phyloP scores from a whole-genome alignment of 495 filamentous ascomycete genomes.

The Tuber magnatum region DNA sequence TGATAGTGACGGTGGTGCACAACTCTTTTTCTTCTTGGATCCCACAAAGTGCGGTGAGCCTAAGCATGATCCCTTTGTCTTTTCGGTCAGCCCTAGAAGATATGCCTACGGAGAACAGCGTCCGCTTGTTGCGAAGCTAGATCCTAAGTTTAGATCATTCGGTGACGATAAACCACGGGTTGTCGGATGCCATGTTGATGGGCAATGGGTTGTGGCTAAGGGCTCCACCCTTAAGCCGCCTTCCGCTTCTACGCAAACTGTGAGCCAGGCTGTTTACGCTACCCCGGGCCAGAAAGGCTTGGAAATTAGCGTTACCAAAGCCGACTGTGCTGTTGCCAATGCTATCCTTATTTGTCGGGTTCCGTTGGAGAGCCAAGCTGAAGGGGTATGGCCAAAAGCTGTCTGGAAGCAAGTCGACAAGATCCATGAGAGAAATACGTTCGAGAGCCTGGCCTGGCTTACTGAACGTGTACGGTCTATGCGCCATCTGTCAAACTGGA shows the following conservation, averaged over 20 bases:
- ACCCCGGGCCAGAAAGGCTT: constrained; percentile 27
- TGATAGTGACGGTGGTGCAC: constrained; percentile 9
- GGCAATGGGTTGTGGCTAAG: constrained; percentile 38
- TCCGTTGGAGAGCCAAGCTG: constrained; percentile 34
- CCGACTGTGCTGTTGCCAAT: constrained; percentile 33
- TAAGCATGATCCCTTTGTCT: constrained; percentile 57
- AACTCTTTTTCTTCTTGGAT: constrained; percentile 62
- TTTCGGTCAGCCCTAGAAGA: constrained; percentile 50
- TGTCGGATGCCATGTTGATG: constrained; percentile 24
- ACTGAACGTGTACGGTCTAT: constrained; percentile 39
- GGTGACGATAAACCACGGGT: constrained; percentile 6
- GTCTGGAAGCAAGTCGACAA: constrained; percentile 40
- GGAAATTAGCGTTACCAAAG: constrained; percentile 24
- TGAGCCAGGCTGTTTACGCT: constrained; percentile 27
- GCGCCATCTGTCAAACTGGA: constrained; percentile 29
- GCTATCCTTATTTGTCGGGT: constrained; percentile 40
- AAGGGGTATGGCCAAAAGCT: constrained; percentile 37
- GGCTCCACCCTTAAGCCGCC: constrained; percentile 32
- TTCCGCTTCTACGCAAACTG: constrained; percentile 10
- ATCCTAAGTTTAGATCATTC: constrained; percentile 28
- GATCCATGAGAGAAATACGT: constrained; percentile 38
- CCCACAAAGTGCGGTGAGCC: constrained; percentile 46
- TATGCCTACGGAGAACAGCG: constrained; percentile 53
- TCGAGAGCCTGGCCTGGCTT: constrained; percentile 43
- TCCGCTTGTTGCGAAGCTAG: constrained; percentile 46